These are phyloP conservation scores for Plantago ovata DNA, from an alignment of 257 asterid genomes.

Conservation along the genomic window DNA sequence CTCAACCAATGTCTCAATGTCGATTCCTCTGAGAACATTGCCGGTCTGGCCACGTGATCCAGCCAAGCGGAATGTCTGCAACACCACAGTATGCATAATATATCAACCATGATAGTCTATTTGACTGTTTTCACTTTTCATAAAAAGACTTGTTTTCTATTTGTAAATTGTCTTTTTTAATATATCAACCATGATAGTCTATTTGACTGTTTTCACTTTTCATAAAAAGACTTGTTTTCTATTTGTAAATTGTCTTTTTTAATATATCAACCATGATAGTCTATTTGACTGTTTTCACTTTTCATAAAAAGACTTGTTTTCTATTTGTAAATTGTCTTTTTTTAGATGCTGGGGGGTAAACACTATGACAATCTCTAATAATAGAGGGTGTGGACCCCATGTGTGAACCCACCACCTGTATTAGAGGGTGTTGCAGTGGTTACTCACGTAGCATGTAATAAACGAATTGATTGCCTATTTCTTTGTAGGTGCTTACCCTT, in stretches of 20 bases:
- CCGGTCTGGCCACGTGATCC: constrained; percentile 32
- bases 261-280: neutral
- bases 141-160: no score
- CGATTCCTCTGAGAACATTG: constrained; percentile 39
- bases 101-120: neutral
- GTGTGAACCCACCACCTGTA: neutral
- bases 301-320: no score
- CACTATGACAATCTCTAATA: no score
- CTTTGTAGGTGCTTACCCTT: constrained; percentile 35
- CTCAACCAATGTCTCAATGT: constrained; percentile 24
- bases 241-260: no score
- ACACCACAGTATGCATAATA: neutral
- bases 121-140: neutral
- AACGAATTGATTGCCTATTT: neutral
- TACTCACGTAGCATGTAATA: neutral
- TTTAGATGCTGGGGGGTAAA: no score
- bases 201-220: neutral
- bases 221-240: no score
- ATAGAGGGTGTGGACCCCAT: no score
- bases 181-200: neutral
- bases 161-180: no score
- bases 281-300: neutral
- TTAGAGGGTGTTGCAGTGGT: neutral
- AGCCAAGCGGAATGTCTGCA: constrained; percentile 60
- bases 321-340: no score